Evolutionary conservation across 208 protist species (phyloP).

Genomic region (Trypanosoma caninum): DNA sequence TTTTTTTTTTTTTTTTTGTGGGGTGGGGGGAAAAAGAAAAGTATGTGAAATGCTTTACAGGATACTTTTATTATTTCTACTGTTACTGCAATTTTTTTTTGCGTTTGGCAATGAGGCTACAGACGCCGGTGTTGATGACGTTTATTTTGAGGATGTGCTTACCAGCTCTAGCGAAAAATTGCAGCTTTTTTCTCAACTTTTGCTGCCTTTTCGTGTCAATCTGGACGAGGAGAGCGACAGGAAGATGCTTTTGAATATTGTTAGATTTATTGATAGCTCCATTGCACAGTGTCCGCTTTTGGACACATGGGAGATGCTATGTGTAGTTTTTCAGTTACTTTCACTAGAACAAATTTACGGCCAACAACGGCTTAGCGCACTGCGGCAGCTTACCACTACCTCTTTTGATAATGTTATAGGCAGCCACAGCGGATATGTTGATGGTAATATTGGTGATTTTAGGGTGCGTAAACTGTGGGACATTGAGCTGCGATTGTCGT

Average conservation of each 20-base stretch:
- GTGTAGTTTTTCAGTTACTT: not conserved
- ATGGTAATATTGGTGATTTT: not conserved
- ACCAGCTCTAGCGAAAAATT: not conserved
- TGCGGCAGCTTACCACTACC: conserved; percentile 17
- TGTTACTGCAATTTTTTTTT: no score
- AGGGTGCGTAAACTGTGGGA: not conserved
- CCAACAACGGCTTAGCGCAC: not conserved
- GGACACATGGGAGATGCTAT: conserved; percentile 1
- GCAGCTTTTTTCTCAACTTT: conserved; percentile 12
- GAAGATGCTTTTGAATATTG: not conserved
- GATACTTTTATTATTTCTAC: no score
- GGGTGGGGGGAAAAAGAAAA: no score
- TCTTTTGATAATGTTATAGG: not conserved
- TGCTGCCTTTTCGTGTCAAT: conserved; percentile 10
- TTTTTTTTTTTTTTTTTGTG: conserved; percentile 13
- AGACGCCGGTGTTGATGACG: not conserved
- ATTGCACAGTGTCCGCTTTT: conserved; percentile 9
- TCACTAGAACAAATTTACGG: conserved; percentile 15
- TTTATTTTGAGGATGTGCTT: not conserved
- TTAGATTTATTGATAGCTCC: conserved; percentile 13
- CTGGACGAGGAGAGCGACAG: conserved; percentile 1
- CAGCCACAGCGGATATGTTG: not conserved
- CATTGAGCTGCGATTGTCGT: conserved; percentile 4
- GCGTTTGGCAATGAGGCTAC: not conserved
- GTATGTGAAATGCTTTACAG: no score